phyloP scores from a whole-genome alignment of 345 rosid species.

The Hypericum androsaemum region DNA sequence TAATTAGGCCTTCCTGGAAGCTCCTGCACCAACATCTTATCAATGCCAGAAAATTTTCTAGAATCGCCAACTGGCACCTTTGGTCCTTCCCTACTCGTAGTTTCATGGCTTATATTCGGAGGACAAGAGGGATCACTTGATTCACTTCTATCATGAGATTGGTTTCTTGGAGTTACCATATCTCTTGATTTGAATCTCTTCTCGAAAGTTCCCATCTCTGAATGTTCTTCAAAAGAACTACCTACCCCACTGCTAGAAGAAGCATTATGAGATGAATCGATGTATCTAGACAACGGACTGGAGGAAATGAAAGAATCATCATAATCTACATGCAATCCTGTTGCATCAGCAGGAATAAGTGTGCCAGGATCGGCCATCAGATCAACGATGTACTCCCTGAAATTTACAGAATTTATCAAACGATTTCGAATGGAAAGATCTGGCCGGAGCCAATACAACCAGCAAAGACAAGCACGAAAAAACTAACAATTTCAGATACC shows the following conservation, averaged over 20 bases:
- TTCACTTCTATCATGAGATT: conserved; percentile 35
- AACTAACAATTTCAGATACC: conserved; percentile 33
- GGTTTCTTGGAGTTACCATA: conserved; percentile 24
- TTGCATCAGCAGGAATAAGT: conserved; percentile 83
- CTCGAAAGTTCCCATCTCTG: conserved; percentile 43
- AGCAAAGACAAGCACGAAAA: background rate
- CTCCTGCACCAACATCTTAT: conserved; percentile 25
- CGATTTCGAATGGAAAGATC: too few species aligned
- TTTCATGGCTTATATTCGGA: conserved; percentile 16
- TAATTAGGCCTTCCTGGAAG: conserved; percentile 37
- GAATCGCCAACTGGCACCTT: conserved; percentile 22
- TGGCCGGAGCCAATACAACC: too few species aligned
- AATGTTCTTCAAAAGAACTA: conserved; percentile 55
- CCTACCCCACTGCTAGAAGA: conserved; percentile 61
- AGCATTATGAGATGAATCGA: conserved; percentile 49
- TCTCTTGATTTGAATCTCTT: conserved; percentile 36
- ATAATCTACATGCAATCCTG: conserved; percentile 52
- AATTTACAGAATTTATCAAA: conserved; percentile 25
- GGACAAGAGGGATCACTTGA: conserved; percentile 22
- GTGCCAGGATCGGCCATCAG: conserved; percentile 96
- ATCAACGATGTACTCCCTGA: conserved; percentile 96
- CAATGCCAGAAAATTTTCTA: conserved; percentile 20
- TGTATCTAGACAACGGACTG: conserved; percentile 55
- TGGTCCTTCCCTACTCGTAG: conserved; percentile 29
- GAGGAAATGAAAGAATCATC: conserved; percentile 54